Evolutionary conservation across 2,329 filamentous ascomycete genomes (phyloP).

Genomic region (Aureobasidium pullulans): DNA sequence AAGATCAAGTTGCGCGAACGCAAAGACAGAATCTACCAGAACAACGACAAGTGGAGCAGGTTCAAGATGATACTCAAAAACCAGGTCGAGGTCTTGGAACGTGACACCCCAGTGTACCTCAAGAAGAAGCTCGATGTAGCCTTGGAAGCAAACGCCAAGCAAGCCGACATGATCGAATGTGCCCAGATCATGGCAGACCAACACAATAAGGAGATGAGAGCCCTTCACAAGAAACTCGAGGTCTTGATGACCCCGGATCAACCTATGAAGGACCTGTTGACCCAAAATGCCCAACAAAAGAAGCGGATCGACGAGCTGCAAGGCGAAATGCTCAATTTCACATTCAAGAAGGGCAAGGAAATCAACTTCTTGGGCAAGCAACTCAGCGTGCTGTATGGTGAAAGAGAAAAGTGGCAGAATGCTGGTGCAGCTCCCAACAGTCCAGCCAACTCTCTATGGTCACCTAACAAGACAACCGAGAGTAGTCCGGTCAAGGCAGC

Average conservation of each 20-base stretch:
- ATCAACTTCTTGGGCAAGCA: not conserved
- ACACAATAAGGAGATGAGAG: not conserved
- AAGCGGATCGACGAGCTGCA: not conserved
- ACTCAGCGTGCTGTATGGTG: not conserved
- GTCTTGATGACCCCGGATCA: not conserved
- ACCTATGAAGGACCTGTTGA: not conserved
- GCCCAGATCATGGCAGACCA: not conserved
- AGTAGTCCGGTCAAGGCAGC: not conserved
- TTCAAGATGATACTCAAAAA: not conserved
- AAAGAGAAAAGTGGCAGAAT: not conserved
- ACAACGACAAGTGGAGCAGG: not conserved
- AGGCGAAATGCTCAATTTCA: not conserved
- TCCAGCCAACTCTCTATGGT: not conserved
- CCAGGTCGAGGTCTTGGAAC: not conserved
- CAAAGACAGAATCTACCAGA: not conserved
- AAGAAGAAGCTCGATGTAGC: not conserved
- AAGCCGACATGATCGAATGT: not conserved
- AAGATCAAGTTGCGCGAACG: not conserved
- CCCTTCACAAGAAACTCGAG: not conserved
- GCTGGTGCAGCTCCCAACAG: not conserved
- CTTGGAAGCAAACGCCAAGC: not conserved
- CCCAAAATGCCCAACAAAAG: not conserved
- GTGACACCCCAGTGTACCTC: not conserved
- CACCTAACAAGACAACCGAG: not conserved
- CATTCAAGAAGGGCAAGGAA: not conserved